Evolutionary conservation across 495 filamentous ascomycete genomes (phyloP), one percentile per base, ranked within the genome.

Genomic region (Hypoxylon cercidicola): DNA sequence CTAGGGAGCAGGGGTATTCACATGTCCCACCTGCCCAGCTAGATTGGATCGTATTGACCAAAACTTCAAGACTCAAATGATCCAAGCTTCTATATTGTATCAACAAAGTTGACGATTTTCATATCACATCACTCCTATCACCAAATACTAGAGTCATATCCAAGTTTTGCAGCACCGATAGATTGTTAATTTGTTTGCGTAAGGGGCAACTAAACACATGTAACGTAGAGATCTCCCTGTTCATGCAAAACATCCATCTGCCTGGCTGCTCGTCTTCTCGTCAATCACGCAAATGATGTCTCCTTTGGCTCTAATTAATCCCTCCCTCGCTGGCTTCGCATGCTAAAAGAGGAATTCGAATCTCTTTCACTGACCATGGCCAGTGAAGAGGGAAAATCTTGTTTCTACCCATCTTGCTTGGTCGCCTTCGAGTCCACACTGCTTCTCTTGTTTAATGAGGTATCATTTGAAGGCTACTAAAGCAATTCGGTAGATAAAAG

Each of bases 401-500:
- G n/a, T 46, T 43, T 45, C 46, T 53, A 23, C 44, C 32, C 37
- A 8, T 8, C 46, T 60, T 37, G 34, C 43, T 54, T 49, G 39
- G 39, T 60, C 40, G 44, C 50, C 51, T 41, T 46, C 56, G 55
- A 56, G 41, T 47, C 52, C 45, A 55, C 53, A 28, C 34, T 25
- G 47, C 44, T 68, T 47, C 54, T 68, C 55, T 60, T 59, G 48
- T 50, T 53, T 62, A 48, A 52, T 20, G 55, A 68, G 59, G 65
- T 63, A 68, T 68, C 65, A 68, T 68, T 54, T 35, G 44, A 63
- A 68, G 54, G 60, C 60, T 46, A 60, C 8, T 49, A 62, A 68
- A 60, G 62, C 54, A 68, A 60, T 50, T 55, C 50, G 52, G 37
- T 60, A 53, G 55, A 43, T 45, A 50, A 46, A 62, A 60, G 50